Evolutionary conservation across 192 early-diverging fungal species (phyloP).

Genomic region (Umbelopsis isabellina): DNA sequence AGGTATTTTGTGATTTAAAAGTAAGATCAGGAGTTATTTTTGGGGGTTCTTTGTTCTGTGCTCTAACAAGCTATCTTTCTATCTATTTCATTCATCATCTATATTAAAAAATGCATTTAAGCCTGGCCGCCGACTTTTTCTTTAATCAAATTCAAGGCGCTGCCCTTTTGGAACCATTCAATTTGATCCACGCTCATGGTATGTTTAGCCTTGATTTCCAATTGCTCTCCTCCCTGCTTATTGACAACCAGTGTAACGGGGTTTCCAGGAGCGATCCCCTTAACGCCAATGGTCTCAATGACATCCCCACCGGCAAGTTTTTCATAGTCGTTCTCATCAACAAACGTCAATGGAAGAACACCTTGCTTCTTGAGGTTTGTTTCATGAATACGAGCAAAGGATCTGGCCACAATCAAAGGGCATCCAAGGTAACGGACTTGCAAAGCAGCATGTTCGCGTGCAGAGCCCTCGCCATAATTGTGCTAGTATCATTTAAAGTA

Average conservation of each 20-base stretch:
- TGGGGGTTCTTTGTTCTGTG: not conserved
- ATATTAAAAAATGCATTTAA: not conserved
- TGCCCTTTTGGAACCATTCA: slow-evolving; percentile 90
- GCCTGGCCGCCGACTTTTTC: slow-evolving; percentile 28
- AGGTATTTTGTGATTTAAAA: too few species aligned
- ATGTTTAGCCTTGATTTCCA: slow-evolving; percentile 73
- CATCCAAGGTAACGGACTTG: slow-evolving; percentile 88
- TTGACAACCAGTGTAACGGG: slow-evolving; percentile 64
- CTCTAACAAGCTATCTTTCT: not conserved
- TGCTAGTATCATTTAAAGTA: slow-evolving; percentile 46
- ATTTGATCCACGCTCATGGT: slow-evolving; percentile 93
- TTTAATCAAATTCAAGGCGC: slow-evolving; percentile 84
- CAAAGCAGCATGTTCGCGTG: slow-evolving; percentile 91
- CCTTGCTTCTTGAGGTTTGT: slow-evolving; percentile 99
- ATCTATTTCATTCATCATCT: not conserved
- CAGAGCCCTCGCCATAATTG: slow-evolving; percentile 93
- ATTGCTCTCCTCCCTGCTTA: slow-evolving; percentile 54
- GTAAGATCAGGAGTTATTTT: not conserved
- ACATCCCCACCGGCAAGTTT: slow-evolving; percentile 65
- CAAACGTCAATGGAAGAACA: slow-evolving; percentile 92
- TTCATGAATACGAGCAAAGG: slow-evolving; percentile 99
- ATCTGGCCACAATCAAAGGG: slow-evolving; percentile 81
- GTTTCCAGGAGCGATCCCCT: slow-evolving; percentile 59
- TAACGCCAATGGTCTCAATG: slow-evolving; percentile 71
- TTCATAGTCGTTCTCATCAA: slow-evolving; percentile 85